Percentiles rank a stretch among this genome's conserved stretches.
Conservation (phyloP, 2,329 filamentous ascomycete genomes). For the Venturia nashicola region DNA sequence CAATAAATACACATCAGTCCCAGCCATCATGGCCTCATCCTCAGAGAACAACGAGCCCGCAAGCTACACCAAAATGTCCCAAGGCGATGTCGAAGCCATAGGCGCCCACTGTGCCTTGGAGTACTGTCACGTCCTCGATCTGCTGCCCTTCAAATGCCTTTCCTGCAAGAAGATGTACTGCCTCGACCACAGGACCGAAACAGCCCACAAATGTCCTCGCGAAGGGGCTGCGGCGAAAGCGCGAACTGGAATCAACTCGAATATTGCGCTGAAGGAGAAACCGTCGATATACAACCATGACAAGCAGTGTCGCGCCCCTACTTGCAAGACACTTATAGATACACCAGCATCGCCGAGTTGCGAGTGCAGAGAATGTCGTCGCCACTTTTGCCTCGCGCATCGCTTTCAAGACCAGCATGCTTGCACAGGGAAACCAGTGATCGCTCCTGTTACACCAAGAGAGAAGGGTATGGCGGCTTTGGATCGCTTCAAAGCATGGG, state of each 20-base stretch:
- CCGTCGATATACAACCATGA: constrained; percentile 47
- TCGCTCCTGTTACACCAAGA: constrained; percentile 40
- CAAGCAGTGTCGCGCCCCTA: constrained; percentile 51
- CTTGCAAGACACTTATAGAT: constrained; percentile 60
- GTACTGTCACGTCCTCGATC: constrained; percentile 91
- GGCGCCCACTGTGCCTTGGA: constrained; percentile 83
- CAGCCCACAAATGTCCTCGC: constrained; percentile 56
- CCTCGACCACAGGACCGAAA: constrained; percentile 84
- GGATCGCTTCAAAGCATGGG: constrained; percentile 68
- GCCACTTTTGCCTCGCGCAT: constrained; percentile 68
- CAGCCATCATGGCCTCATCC: not conserved
- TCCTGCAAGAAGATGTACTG: constrained; percentile 80
- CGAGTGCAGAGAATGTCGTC: constrained; percentile 59
- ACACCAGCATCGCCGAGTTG: constrained; percentile 56
- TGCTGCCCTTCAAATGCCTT: constrained; percentile 88
- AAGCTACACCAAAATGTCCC: constrained; percentile 42
- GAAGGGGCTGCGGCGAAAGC: constrained; percentile 28
- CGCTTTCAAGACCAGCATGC: constrained; percentile 70
- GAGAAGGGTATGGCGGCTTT: constrained; percentile 65
- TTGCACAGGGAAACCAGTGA: constrained; percentile 57
- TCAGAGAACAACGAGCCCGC: not conserved
- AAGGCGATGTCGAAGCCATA: constrained; percentile 69
- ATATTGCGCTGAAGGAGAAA: constrained; percentile 22
- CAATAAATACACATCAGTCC: not conserved
- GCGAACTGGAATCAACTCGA: constrained; percentile 7